These are phyloP conservation scores for Boletellus deceptivus DNA, from an alignment of 1,284 basidiomycete species.

Conservation along the genomic window DNA sequence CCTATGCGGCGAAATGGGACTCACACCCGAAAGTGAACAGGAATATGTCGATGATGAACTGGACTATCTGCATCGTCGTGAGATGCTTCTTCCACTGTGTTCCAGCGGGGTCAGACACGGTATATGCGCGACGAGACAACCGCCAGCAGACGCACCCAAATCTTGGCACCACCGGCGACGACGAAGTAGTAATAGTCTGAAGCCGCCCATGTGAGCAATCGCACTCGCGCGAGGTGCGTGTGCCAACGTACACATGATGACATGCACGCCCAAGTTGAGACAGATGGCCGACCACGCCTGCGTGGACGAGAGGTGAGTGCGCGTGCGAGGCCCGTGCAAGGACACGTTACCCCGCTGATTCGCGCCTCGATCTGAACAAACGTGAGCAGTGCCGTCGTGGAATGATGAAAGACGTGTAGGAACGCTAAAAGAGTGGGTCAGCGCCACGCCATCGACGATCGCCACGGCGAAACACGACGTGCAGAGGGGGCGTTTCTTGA, in stretches of 20 bases:
- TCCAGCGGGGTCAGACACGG: constrained; percentile 6
- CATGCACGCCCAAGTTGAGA: constrained; percentile 92
- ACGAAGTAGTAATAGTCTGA: constrained; percentile 96
- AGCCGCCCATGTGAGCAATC: constrained; percentile 2
- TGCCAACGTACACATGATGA: constrained; percentile 86
- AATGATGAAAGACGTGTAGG: constrained; percentile 98
- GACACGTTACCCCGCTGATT: constrained; percentile 71
- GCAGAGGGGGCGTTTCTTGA: constrained; percentile 97
- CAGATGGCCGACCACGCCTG: constrained; percentile 93
- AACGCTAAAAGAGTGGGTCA: constrained; percentile 58
- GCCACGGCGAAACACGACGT: constrained; percentile 29
- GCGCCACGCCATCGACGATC: not conserved
- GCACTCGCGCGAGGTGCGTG: not conserved
- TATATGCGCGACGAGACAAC: constrained; percentile 1
- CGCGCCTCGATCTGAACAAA: constrained; percentile 90
- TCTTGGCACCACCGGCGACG: constrained; percentile 87
- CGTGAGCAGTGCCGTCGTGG: constrained; percentile 91
- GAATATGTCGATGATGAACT: constrained; percentile 88
- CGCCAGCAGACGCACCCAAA: constrained; percentile 71
- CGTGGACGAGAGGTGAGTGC: constrained; percentile 10
- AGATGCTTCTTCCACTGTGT: constrained; percentile 92
- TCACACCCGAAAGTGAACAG: constrained; percentile 88
- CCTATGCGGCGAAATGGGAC: constrained; percentile 36
- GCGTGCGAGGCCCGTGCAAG: too few relatives aligned
- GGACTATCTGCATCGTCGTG: constrained; percentile 91